These are phyloP conservation scores for Triticum dicoccoides DNA, from an alignment of 176 grass and related monocot genomes.

Conservation along the genomic window DNA sequence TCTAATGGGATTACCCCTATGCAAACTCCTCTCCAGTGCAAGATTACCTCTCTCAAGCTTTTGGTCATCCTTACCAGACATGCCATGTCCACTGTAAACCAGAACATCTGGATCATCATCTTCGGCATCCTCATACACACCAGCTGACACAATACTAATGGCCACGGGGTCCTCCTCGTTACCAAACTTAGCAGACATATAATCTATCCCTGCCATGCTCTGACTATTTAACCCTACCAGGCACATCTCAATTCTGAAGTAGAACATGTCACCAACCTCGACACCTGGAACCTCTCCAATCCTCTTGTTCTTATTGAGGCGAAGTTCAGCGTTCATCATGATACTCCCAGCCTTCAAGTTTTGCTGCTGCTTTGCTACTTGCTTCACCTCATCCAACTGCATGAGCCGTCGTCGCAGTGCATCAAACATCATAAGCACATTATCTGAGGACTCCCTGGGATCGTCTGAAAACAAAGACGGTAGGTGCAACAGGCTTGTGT, in stretches of 20 bases:
- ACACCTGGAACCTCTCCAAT: slow-evolving; percentile 69
- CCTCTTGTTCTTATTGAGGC: slow-evolving; percentile 68
- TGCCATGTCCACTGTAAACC: slow-evolving; percentile 77
- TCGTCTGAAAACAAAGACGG: slow-evolving; percentile 43
- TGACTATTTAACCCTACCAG: slow-evolving; percentile 74
- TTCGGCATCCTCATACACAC: slow-evolving; percentile 80
- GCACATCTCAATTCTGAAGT: slow-evolving; percentile 92
- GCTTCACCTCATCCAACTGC: slow-evolving; percentile 71
- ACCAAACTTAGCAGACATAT: slow-evolving; percentile 52
- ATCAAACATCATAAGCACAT: slow-evolving; percentile 81
- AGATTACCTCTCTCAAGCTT: slow-evolving; percentile 90
- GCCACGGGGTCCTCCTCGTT: slow-evolving; percentile 57
- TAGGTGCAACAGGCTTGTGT: slow-evolving; percentile 34
- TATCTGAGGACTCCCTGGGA: slow-evolving; percentile 63
- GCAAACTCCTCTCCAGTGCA: slow-evolving; percentile 78
- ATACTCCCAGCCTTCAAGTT: slow-evolving; percentile 80
- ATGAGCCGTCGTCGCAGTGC: slow-evolving; percentile 62
- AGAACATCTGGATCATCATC: slow-evolving; percentile 68
- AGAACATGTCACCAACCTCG: slow-evolving; percentile 84
- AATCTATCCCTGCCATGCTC: slow-evolving; percentile 79
- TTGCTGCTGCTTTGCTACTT: slow-evolving; percentile 49
- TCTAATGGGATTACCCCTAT: slow-evolving; percentile 76
- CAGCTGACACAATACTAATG: slow-evolving; percentile 76
- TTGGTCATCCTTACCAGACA: slow-evolving; percentile 81
- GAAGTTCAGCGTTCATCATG: slow-evolving; percentile 72